Evolutionary conservation across 495 filamentous ascomycete genomes (phyloP).

Genomic region (Hypomontagnella submonticulosa): DNA sequence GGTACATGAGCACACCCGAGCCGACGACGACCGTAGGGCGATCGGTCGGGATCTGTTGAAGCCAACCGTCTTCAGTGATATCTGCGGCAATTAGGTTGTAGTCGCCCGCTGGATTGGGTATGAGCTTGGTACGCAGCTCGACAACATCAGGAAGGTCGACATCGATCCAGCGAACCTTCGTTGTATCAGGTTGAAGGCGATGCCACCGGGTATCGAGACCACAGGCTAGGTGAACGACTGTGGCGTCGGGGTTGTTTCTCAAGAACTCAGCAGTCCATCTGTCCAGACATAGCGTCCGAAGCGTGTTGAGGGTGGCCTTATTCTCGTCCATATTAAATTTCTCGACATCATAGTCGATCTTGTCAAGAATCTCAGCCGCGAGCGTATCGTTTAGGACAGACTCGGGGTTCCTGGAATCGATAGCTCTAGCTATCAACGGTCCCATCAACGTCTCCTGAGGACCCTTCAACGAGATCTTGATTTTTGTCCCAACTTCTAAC

Average conservation of each 20-base stretch:
- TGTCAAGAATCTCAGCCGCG: constrained; percentile 26
- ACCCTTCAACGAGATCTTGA: constrained; percentile 32
- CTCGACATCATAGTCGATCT: constrained; percentile 34
- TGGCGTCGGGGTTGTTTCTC: constrained; percentile 26
- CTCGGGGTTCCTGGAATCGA: constrained; percentile 22
- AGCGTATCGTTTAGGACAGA: constrained; percentile 37
- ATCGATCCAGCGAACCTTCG: constrained; percentile 42
- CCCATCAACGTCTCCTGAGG: constrained; percentile 34
- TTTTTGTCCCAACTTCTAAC: constrained; percentile 6
- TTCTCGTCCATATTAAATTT: constrained; percentile 25
- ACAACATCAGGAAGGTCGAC: constrained; percentile 44
- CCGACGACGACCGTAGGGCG: constrained; percentile 38
- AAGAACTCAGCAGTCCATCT: constrained; percentile 40
- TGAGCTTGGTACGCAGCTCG: constrained; percentile 31
- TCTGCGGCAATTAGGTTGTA: constrained; percentile 36
- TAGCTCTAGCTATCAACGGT: constrained; percentile 28
- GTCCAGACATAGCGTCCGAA: constrained; percentile 30
- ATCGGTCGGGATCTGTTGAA: constrained; percentile 35
- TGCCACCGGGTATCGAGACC: constrained; percentile 43
- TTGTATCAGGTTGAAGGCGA: constrained; percentile 34
- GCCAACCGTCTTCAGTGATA: constrained; percentile 37
- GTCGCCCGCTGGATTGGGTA: constrained; percentile 36
- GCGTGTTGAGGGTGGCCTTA: constrained; percentile 15
- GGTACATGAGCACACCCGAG: constrained; percentile 44
- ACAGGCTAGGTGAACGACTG: constrained; percentile 45